Evolutionary conservation across 192 early-diverging fungal species (phyloP).

Genomic region (Pilaira anomala): DNA sequence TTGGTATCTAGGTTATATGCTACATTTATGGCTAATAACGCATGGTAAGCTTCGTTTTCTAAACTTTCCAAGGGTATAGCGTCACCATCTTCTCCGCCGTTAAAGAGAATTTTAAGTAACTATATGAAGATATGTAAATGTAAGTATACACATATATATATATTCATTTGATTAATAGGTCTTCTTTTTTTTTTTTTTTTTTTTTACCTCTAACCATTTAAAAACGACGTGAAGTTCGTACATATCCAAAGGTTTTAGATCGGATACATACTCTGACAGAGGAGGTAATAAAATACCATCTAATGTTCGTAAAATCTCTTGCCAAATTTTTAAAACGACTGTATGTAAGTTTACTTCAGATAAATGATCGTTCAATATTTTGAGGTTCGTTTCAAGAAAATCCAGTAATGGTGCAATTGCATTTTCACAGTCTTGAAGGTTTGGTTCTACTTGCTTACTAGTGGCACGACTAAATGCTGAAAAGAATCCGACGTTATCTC

Average conservation of each 20-base stretch:
- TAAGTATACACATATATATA: neutral
- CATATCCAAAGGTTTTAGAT: conserved; percentile 56
- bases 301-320: conserved; percentile 62
- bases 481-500: conserved; percentile 49
- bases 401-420: conserved; percentile 70
- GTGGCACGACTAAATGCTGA: conserved; percentile 29
- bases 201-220: conserved; percentile 67
- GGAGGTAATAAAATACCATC: conserved; percentile 74
- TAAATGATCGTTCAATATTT: conserved; percentile 62
- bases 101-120: conserved; percentile 71
- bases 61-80: conserved; percentile 58
- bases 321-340: conserved; percentile 68
- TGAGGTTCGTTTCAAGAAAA: conserved; percentile 72
- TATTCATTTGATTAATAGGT: neutral
- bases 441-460: conserved; percentile 34
- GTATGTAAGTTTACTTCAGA: conserved; percentile 63
- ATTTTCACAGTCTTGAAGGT: conserved; percentile 57
- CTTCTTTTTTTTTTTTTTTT: conserved; percentile 25
- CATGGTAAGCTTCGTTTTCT: conserved; percentile 62
- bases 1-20: conserved; percentile 65
- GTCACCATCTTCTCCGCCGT: conserved; percentile 70
- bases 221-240: conserved; percentile 64
- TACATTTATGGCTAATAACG: conserved; percentile 54
- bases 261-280: conserved; percentile 53
- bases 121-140: conserved; percentile 18